A percentile compares a stretch with the other conserved stretches of the same genome.
Conservation (phyloP, 2,329 filamentous ascomycete genomes). For the Fusarium haematococcum region DNA sequence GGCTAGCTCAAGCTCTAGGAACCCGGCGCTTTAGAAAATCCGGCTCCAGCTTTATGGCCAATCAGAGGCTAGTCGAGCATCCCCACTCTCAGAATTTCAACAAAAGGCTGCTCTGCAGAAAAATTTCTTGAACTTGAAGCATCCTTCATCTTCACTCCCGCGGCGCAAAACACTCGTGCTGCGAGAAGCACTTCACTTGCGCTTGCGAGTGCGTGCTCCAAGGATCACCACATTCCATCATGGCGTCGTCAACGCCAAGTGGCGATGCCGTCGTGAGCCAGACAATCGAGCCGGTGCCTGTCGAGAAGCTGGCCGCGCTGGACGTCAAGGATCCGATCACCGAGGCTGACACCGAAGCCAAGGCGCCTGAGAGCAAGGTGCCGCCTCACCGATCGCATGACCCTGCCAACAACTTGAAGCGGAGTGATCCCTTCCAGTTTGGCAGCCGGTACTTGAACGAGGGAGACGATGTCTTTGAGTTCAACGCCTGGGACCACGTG, state of each 20-base stretch:
- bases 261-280: slow-evolving; percentile 34
- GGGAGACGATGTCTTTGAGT: slow-evolving; percentile 92
- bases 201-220: slow-evolving; percentile 42
- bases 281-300: slow-evolving; percentile 31
- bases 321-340: slow-evolving; percentile 42
- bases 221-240: slow-evolving; percentile 29
- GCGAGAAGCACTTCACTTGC: slow-evolving; percentile 33
- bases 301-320: slow-evolving; percentile 43
- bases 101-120: slow-evolving; percentile 38
- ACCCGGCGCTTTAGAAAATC: slow-evolving; percentile 16
- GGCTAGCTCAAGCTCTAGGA: not conserved
- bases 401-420: slow-evolving; percentile 81
- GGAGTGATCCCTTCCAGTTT: slow-evolving; percentile 94
- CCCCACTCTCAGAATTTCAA: slow-evolving; percentile 33
- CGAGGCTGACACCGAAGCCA: slow-evolving; percentile 26
- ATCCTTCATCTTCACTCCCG: slow-evolving; percentile 36
- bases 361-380: slow-evolving; percentile 43
- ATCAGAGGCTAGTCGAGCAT: not conserved
- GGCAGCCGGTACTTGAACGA: slow-evolving; percentile 87
- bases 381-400: slow-evolving; percentile 78
- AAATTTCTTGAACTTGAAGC: slow-evolving; percentile 34
- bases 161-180: slow-evolving; percentile 29
- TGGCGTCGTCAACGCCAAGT: slow-evolving; percentile 42
- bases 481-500: slow-evolving; percentile 99
- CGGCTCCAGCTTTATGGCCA: not conserved